Percentiles rank a stretch among this genome's conserved stretches.
phyloP scores from a whole-genome alignment of 2,329 filamentous ascomycete species.

The Trichoderma sp. region DNA sequence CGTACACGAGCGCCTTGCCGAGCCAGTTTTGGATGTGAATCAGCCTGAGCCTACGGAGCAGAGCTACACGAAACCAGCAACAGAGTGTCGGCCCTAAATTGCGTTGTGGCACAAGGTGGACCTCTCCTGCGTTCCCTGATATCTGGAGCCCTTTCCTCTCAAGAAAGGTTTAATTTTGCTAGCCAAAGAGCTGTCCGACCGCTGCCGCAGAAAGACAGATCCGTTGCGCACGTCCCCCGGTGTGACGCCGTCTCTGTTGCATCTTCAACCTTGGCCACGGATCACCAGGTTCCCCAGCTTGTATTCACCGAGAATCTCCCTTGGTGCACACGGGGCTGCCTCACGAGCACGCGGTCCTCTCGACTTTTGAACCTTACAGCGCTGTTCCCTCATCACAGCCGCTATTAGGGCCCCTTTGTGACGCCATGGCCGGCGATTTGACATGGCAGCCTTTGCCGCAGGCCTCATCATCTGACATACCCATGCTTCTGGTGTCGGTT shows the following conservation, averaged over 20 bases:
- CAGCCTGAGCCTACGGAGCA: not conserved
- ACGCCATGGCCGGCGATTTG: conserved; percentile 37
- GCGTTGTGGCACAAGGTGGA: conserved; percentile 12
- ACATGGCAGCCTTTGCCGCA: conserved; percentile 54
- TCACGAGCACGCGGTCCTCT: conserved; percentile 12
- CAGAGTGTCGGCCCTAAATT: conserved; percentile 2
- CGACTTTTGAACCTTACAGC: not conserved
- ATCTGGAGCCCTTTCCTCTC: conserved; percentile 13
- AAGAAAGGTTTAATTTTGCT: not conserved
- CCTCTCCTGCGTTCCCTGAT: conserved; percentile 3
- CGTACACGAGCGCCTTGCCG: not conserved
- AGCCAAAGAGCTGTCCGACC: conserved; percentile 1
- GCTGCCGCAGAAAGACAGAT: conserved; percentile 1
- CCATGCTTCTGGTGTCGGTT: conserved; percentile 65
- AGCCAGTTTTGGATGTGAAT: conserved; percentile 11
- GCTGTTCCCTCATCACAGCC: not conserved
- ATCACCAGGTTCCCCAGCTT: conserved; percentile 6
- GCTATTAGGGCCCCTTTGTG: not conserved
- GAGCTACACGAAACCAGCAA: conserved; percentile 8
- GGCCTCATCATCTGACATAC: conserved; percentile 46
- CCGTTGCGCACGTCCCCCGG: conserved; percentile 16
- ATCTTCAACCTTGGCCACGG: conserved; percentile 5
- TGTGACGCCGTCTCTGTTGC: not conserved
- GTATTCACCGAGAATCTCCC: conserved; percentile 25
- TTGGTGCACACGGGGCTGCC: conserved; percentile 15